Evolutionary conservation across 1,139 yeast genomes (phyloP).

Genomic region (Nakaseomyces glabratus): DNA sequence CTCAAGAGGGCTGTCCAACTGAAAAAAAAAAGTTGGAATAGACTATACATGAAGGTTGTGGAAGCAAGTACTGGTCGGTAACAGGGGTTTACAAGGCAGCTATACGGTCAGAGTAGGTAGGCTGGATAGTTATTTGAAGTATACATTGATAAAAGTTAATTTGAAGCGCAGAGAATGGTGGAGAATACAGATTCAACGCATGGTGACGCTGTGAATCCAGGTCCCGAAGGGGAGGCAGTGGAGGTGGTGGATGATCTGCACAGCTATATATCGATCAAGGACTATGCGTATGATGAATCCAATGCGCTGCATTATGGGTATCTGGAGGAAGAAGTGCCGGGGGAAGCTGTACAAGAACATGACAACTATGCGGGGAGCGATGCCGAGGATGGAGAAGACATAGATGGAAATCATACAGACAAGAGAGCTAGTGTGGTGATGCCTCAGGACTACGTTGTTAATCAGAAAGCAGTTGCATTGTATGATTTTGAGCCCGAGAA

Average conservation of each 20-base stretch:
- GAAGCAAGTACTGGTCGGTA: too few species aligned
- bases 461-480: conserved; percentile 68
- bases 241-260: conserved; percentile 10
- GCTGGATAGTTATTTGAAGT: too few species aligned
- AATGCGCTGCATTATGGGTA: conserved; percentile 63
- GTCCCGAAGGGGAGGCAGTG: conserved; percentile 10
- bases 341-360: conserved; percentile 11
- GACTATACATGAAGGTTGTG: too few species aligned
- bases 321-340: conserved; percentile 13
- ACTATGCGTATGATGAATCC: conserved; percentile 63
- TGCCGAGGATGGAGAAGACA: conserved; percentile 15
- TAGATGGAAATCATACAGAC: conserved; percentile 30
- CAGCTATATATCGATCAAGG: conserved; percentile 46
- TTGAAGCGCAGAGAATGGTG: too few species aligned
- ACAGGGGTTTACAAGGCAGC: too few species aligned
- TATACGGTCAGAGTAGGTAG: too few species aligned
- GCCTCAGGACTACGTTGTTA: conserved; percentile 33
- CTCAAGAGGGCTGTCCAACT: not conserved
- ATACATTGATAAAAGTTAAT: too few species aligned
- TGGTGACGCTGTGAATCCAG: too few species aligned
- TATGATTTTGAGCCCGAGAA: conserved; percentile 90
- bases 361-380: conserved; percentile 6
- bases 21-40: too few species aligned
- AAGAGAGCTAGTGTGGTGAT: conserved; percentile 33
- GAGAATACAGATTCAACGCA: too few species aligned